A percentile compares a stretch with the other conserved stretches of the same genome.
Conservation (phyloP, 257 asterid genomes). For the Lithospermum erythrorhizon region DNA sequence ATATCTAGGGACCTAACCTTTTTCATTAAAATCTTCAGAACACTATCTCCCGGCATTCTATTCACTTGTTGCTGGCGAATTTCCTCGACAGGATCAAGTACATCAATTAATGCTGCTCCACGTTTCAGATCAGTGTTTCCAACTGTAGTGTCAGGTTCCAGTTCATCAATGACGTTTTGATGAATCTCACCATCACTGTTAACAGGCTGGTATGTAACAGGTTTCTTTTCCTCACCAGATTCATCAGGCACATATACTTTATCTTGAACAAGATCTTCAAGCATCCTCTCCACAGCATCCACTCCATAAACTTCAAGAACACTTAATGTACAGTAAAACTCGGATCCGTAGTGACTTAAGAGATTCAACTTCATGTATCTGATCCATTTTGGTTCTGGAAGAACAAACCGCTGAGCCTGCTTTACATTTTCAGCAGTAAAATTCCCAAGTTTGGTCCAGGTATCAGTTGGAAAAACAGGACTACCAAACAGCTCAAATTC, state of each 20-base stretch:
- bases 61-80: constrained; percentile 56
- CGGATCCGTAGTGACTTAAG: constrained; percentile 74
- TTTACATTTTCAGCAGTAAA: constrained; percentile 70
- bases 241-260: constrained; percentile 36
- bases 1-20: constrained; percentile 81
- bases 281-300: constrained; percentile 98
- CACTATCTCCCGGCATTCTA: constrained; percentile 97
- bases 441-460: constrained; percentile 76
- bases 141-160: constrained; percentile 19
- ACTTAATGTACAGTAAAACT: constrained; percentile 88
- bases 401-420: constrained; percentile 62
- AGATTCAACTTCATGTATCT: constrained; percentile 67
- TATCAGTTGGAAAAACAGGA: constrained; percentile 76
- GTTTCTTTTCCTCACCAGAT: constrained; percentile 25
- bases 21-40: constrained; percentile 80
- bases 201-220: constrained; percentile 22
- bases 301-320: constrained; percentile 80
- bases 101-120: constrained; percentile 27
- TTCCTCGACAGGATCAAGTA: constrained; percentile 76
- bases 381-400: constrained; percentile 87
- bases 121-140: constrained; percentile 32
- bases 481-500: constrained; percentile 78
- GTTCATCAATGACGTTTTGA: constrained; percentile 39
- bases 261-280: constrained; percentile 72
- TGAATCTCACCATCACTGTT: constrained; percentile 23